Conservation (phyloP, 1,284 basidiomycete species). For the Pyrrhoderma noxium region DNA sequence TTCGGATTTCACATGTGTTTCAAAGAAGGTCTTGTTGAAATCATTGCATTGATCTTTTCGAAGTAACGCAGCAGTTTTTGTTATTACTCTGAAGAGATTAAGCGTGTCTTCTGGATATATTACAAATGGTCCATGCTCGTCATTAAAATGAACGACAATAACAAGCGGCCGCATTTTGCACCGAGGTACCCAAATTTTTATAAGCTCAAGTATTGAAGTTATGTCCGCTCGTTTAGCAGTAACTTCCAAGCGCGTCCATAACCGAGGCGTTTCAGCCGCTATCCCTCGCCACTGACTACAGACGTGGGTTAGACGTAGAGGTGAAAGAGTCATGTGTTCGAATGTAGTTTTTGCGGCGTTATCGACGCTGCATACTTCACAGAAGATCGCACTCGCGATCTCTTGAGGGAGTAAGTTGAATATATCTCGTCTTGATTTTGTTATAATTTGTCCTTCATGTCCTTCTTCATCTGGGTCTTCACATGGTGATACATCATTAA, state of each 20-base stretch:
- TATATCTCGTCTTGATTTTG: background rate
- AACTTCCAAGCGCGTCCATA: slow-evolving; percentile 11
- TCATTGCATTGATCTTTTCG: background rate
- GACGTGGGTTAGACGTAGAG: slow-evolving; percentile 12
- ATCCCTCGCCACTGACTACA: slow-evolving; percentile 10
- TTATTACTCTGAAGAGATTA: slow-evolving; percentile 11
- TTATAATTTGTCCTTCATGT: background rate
- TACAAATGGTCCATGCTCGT: slow-evolving; percentile 2
- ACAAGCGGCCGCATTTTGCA: slow-evolving; percentile 6
- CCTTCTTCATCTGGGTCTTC: background rate
- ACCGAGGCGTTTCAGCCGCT: slow-evolving; percentile 6
- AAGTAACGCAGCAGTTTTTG: slow-evolving; percentile 12
- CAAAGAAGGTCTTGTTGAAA: slow-evolving; percentile 11
- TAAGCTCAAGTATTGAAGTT: slow-evolving; percentile 10
- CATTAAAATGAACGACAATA: slow-evolving; percentile 11
- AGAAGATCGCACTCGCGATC: slow-evolving; percentile 12
- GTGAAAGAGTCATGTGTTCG: background rate
- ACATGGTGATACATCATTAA: background rate
- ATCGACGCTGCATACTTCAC: slow-evolving; percentile 8
- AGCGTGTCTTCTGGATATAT: slow-evolving; percentile 11
- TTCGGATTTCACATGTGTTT: slow-evolving; percentile 11
- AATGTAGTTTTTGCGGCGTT: background rate
- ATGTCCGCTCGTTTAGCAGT: slow-evolving; percentile 5
- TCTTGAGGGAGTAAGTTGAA: slow-evolving; percentile 6
- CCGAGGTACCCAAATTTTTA: slow-evolving; percentile 16